Evolutionary conservation across 2,329 filamentous ascomycete species (phyloP), one percentile per base, ranked within the genome.

Genomic region (Curvularia sp.): DNA sequence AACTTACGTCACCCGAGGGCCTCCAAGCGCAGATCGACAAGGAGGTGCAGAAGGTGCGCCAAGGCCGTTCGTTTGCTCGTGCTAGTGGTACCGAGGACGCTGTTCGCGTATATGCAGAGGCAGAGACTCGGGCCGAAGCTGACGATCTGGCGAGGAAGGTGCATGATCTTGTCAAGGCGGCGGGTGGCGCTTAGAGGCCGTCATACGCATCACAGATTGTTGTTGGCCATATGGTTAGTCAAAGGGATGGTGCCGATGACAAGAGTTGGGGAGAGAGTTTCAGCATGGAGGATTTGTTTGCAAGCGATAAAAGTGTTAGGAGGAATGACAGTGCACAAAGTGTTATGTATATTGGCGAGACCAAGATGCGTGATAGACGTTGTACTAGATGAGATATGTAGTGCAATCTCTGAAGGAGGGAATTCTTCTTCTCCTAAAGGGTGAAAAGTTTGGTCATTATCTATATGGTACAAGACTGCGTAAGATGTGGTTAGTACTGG

Each of bases 41-140:
- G 60, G 84, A 91, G 59, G 93, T 97, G 60, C 89, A 89, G 73
- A 97, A 97, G 78, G 97, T 96, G 80, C 91, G 91, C 72, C 90
- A 91, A 70, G 95, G 92, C 2, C 87, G 95, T 64, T 89, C 91
- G 49, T 99, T 99, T 77, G 95, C 93, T 7, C 89, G 95, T 69
- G 93, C 95, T 36, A 95, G 90, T 65, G 95, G 95, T 28, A 99
- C 95, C 0, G 95, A 99, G 78, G 96, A 99, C 77, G 94, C 93
- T 2, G 93, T 97, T 69, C 87, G 95, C 62, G 93, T 99, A 19
- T 99, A 99, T 74, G 94, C 94, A 7, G 95, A 99, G 80, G 95
- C 95, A 3, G 91, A 91, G 36, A 95, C 91, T 46, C 87, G 91
- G 63, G 90, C 88, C 15, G 94, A 98, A 78, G 93, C 93, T 1